phyloP scores from a whole-genome alignment of 345 rosid species.

The Salix udensis region DNA sequence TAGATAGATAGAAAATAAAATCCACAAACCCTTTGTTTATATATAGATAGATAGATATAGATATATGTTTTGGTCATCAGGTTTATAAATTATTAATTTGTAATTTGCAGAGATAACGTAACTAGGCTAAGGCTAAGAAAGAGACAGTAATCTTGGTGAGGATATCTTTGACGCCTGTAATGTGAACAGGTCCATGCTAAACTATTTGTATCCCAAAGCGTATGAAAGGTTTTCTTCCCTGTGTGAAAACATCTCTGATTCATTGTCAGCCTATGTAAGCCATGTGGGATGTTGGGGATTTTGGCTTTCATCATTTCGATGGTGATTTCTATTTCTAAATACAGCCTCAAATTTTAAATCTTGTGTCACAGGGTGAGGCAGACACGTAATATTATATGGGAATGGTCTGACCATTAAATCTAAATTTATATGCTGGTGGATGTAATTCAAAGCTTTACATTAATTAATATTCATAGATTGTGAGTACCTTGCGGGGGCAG shows the following conservation, averaged over 20 bases:
- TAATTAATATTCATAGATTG: constrained; percentile 11
- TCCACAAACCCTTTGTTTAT: not conserved
- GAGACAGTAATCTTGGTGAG: constrained; percentile 12
- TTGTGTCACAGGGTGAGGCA: not conserved
- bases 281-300: constrained; percentile 40
- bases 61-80: not conserved
- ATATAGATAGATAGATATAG: not conserved
- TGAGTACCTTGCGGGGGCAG: constrained; percentile 24
- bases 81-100: not conserved
- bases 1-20: not conserved
- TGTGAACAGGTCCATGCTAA: not conserved
- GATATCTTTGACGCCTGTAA: constrained; percentile 36
- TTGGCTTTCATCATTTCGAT: constrained; percentile 26
- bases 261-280: constrained; percentile 33
- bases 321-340: constrained; percentile 22
- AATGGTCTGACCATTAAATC: not conserved
- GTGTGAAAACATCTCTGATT: constrained; percentile 26
- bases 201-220: constrained; percentile 17
- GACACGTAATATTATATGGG: constrained; percentile 2
- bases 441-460: constrained; percentile 13
- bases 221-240: not conserved
- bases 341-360: constrained; percentile 16
- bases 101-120: not conserved
- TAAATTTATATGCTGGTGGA: constrained; percentile 7
- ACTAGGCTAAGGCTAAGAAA: not conserved